These are phyloP conservation scores for Eucalyptus pumila DNA, from an alignment of 345 rosid species.

Conservation along the genomic window DNA sequence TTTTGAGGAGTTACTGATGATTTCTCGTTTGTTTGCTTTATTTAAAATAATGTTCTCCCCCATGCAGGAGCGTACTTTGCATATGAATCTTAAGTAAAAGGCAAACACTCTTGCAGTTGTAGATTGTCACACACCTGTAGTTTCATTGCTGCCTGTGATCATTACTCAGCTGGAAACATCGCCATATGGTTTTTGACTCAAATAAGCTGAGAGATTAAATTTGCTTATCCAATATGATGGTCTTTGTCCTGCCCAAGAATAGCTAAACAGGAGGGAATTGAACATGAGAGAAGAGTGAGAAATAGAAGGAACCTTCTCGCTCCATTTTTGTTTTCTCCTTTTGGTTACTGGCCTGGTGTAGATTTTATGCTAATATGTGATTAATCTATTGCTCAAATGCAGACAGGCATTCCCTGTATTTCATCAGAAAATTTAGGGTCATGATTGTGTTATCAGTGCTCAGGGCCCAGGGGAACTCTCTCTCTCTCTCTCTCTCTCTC, in stretches of 20 bases:
- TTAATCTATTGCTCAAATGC: background rate
- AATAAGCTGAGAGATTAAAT: background rate
- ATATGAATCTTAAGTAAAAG: background rate
- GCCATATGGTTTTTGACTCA: background rate
- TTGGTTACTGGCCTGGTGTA: background rate
- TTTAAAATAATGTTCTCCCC: background rate
- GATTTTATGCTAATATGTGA: background rate
- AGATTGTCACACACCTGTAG: background rate
- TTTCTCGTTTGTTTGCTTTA: background rate
- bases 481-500: too few relatives aligned
- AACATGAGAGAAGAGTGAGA: background rate
- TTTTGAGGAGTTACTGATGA: background rate
- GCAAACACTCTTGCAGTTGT: background rate
- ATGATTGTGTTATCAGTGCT: background rate
- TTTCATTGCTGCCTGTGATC: background rate
- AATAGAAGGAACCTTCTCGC: background rate
- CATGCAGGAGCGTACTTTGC: background rate
- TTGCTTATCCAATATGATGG: background rate
- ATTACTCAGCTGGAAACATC: background rate
- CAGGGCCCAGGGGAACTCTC: background rate
- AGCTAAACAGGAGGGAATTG: background rate
- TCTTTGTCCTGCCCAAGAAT: background rate
- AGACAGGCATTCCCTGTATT: background rate
- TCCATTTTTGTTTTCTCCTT: background rate
- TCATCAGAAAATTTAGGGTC: background rate